Evolutionary conservation across 139 green algal genomes (phyloP), one percentile per base, ranked within the genome.

Genomic region (Eudorina sp.): DNA sequence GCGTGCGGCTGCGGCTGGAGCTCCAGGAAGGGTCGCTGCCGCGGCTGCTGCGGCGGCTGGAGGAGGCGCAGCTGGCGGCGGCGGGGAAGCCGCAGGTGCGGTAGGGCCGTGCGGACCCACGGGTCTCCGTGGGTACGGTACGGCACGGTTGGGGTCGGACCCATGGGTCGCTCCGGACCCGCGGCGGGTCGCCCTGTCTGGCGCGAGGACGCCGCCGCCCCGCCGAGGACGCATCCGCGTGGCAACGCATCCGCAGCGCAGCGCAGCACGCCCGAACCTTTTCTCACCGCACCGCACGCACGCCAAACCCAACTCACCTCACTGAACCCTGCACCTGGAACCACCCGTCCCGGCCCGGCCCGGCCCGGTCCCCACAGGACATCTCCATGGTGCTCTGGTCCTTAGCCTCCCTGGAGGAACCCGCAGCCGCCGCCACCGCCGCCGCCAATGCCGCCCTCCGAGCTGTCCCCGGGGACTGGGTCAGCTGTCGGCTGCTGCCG

Each of bases 331-430:
- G n/a, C n/a, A n/a, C n/a, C n/a, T n/a, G n/a, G n/a, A n/a, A n/a
- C n/a, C n/a, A n/a, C n/a, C 13, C 51, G 13, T 58, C 51, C 51
- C 51, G 51, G 13, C 51, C 51, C 51, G 13, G 51, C 51, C 51
- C 51, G 13, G 16, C 64, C 64, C 64, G 3, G 55, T 66, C 55
- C 29, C 21, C 40, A 29, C 60, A 86, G 80, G 80, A 86, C 62
- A 41, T 86, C 8, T 76, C 80, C 40, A 86, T 77, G 80, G 60
- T 46, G 19, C 58, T 86, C 41, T 76, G 60, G 80, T 68, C 80
- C 1, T 29, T 86, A 27, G 80, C 80, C 40, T 48, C 29, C 41
- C 40, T 86, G 80, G 53, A 31, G n/a, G n/a, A n/a, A n/a, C n/a
- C n/a, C n/a, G n/a, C n/a, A n/a, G n/a, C n/a, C n/a, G n/a, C n/a